Conservation (phyloP, 345 rosid genomes). For the Kandelia obovata region DNA sequence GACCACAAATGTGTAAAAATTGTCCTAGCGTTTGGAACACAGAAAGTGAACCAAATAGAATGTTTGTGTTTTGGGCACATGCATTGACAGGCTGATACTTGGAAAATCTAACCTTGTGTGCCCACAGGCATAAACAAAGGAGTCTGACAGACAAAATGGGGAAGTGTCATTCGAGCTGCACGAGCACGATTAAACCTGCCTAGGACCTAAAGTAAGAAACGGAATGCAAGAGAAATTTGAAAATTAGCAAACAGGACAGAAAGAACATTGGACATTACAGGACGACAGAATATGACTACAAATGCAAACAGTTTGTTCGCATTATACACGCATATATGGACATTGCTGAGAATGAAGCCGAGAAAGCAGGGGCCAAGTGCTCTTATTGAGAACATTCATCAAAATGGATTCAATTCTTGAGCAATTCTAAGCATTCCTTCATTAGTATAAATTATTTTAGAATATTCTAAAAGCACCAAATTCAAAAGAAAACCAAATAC, state of each 20-base stretch:
- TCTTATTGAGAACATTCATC: too few species aligned
- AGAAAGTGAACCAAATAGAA: background rate
- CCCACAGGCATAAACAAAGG: conserved; percentile 90
- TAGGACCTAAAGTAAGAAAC: conserved; percentile 35
- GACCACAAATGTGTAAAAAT: conserved; percentile 12
- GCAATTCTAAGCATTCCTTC: too few species aligned
- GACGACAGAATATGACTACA: too few species aligned
- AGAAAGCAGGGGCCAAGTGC: too few species aligned
- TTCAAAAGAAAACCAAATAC: too few species aligned
- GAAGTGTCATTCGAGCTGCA: conserved; percentile 66
- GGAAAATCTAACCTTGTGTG: conserved; percentile 55
- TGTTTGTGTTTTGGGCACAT: background rate
- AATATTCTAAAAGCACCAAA: too few species aligned
- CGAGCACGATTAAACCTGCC: conserved; percentile 83
- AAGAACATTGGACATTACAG: too few species aligned
- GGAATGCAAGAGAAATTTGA: background rate
- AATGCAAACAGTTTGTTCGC: too few species aligned
- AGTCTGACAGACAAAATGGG: conserved; percentile 63
- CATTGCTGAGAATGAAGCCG: too few species aligned
- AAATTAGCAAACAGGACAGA: background rate
- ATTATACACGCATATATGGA: too few species aligned
- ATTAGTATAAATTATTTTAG: too few species aligned
- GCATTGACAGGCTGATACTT: background rate
- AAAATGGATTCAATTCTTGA: too few species aligned
- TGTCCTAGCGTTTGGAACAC: background rate